These are phyloP conservation scores for Metschnikowia shivogae DNA, from an alignment of 805 yeast genomes.

Conservation along the genomic window DNA sequence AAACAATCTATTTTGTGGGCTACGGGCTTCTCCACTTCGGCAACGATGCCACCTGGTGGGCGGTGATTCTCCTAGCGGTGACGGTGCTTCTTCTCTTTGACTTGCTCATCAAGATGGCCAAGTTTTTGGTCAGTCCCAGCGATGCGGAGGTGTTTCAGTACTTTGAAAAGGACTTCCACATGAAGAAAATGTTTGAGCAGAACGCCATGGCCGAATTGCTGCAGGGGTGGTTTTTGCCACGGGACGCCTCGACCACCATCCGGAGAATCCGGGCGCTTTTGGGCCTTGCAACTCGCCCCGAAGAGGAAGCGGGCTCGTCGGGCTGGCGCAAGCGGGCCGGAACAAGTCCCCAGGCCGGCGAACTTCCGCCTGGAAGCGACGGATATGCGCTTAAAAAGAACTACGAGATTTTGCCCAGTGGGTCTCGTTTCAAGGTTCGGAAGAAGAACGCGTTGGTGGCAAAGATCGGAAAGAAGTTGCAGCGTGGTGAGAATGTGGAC, in stretches of 20 bases:
- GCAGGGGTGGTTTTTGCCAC: constrained; percentile 73
- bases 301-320: constrained; percentile 26
- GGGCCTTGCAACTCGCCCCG: constrained; percentile 18
- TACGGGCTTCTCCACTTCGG: constrained; percentile 77
- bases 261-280: constrained; percentile 9
- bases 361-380: constrained; percentile 47
- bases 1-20: constrained; percentile 64
- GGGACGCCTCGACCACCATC: constrained; percentile 35
- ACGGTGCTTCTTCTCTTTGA: constrained; percentile 66
- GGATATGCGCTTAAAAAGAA: constrained; percentile 27
- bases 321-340: constrained; percentile 45
- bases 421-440: constrained; percentile 50
- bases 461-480: constrained; percentile 36
- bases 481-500: constrained; percentile 45
- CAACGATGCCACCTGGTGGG: constrained; percentile 83
- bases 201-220: constrained; percentile 68
- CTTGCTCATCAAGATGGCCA: constrained; percentile 53
- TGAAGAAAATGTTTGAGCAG: constrained; percentile 67
- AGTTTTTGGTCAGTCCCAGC: constrained; percentile 54
- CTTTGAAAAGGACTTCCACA: constrained; percentile 63
- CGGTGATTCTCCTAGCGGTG: constrained; percentile 53
- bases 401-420: constrained; percentile 69
- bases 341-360: constrained; percentile 43
- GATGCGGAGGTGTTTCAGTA: constrained; percentile 79
- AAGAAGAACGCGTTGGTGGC: constrained; percentile 20